Base-by-base conservation (phyloP, 805 yeast genomes). In the Wickerhamomyces sydowiorum region DNA sequence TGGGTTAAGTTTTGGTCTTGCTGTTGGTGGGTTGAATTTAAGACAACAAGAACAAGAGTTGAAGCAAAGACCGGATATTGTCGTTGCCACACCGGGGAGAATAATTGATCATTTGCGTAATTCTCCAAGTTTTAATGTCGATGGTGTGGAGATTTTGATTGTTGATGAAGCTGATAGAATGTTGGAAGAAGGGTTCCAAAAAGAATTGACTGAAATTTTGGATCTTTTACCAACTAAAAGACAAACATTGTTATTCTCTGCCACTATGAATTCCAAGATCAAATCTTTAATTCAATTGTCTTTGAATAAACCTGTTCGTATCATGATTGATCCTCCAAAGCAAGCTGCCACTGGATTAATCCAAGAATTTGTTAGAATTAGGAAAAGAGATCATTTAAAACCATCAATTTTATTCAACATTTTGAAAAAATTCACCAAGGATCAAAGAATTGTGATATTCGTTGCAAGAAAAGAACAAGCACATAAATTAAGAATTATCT, bases 141-240 rank as follows among this genome's bases (percentile, higher is more conserved):
- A 93, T 52, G 73, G 81, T 27, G 93, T 93, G 38, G 99, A 93
- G 67, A 86, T 93, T 41, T 70, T 93, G 54, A 95, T 93, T 24
- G 75, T 93, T 52, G 99, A 93, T 70, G 99, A 93, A 70, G 99
- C 99, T 46, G 99, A 93, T 73, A 81, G 99, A 70, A 93, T 93
- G 98, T 75, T 93, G 53, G 99, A 93, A 62, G 99, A 93, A 66
- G 99, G 99, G 59, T 93, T 93, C 78, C 96, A 90, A 65, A 87
- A 81, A 40, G 99, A 93, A 65, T 71, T 93, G 51, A 83, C 88
- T 17, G 99, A 93, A 62, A 91, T 93, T 46, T 75, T 93, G 64
- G 75, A 85, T 13, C 70, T 91, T 41, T 72, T 95, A 50, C 99
- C 99, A 23, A 76, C 81, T 39, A 87, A 87, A 65, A 80, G 98